Evolutionary conservation across 768 basidiomycete genomes (phyloP).

Genomic region (Boletellus emodensis): DNA sequence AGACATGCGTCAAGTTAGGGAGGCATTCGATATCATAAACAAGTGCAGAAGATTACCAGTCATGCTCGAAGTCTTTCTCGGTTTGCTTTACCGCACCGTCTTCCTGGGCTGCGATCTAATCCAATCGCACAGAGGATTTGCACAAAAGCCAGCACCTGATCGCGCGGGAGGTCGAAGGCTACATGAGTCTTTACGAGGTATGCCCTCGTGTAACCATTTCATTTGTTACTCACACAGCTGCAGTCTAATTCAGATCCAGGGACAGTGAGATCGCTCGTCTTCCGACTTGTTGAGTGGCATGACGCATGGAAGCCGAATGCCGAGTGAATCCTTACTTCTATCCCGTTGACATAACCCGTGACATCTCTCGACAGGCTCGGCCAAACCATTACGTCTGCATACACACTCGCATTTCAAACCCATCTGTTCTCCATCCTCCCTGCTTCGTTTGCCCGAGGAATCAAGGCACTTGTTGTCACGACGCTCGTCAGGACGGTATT

Average conservation of each 20-base stretch:
- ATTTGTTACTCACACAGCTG: not conserved
- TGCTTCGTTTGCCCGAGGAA: conserved; percentile 58
- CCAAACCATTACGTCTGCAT: conserved; percentile 53
- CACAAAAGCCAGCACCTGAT: conserved; percentile 57
- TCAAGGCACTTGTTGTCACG: conserved; percentile 61
- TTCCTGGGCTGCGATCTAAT: not conserved
- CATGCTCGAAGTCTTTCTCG: conserved; percentile 68
- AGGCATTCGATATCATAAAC: conserved; percentile 57
- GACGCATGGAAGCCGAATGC: conserved; percentile 65
- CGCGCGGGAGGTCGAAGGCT: conserved; percentile 51
- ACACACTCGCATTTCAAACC: conserved; percentile 68
- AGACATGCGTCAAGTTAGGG: conserved; percentile 49
- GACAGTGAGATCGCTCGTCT: conserved; percentile 51
- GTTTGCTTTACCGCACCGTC: conserved; percentile 35
- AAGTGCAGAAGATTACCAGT: conserved; percentile 57
- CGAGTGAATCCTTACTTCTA: conserved; percentile 44
- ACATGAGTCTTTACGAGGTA: conserved; percentile 64
- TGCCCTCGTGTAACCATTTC: conserved; percentile 3
- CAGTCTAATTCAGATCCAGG: conserved; percentile 47
- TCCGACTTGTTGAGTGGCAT: conserved; percentile 67
- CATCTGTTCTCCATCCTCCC: conserved; percentile 71
- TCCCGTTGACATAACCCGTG: not conserved
- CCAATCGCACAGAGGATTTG: conserved; percentile 50
- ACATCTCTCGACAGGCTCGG: conserved; percentile 47
- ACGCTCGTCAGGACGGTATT: conserved; percentile 40